These are phyloP conservation scores for Meyerozyma carpophila DNA, from an alignment of 1,139 yeast species.

Conservation along the genomic window DNA sequence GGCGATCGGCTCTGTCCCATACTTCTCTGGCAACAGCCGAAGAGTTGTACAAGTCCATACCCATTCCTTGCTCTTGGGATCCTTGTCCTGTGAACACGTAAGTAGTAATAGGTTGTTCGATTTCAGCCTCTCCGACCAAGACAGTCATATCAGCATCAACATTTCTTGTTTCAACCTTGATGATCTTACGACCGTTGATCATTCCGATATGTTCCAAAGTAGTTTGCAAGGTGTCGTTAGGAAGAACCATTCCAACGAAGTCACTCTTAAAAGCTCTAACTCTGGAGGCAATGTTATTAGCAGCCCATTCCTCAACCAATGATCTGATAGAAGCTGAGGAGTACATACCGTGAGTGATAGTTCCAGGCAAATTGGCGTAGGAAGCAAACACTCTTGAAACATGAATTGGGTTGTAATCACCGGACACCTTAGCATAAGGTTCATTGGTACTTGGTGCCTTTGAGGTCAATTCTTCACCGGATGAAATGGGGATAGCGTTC, in stretches of 20 bases:
- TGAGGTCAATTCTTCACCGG: conserved; percentile 66
- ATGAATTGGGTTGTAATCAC: conserved; percentile 97
- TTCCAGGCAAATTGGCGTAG: conserved; percentile 92
- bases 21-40: conserved; percentile 91
- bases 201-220: conserved; percentile 94
- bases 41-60: conserved; percentile 93
- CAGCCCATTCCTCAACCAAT: conserved; percentile 97
- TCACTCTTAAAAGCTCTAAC: conserved; percentile 90
- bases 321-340: conserved; percentile 94
- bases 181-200: conserved; percentile 98
- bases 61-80: conserved; percentile 99
- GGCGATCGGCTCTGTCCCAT: conserved; percentile 97
- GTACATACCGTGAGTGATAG: conserved; percentile 98
- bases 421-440: conserved; percentile 95
- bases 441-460: conserved; percentile 87
- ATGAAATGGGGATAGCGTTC: conserved; percentile 81
- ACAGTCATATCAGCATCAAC: conserved; percentile 74
- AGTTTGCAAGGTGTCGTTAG: conserved; percentile 86
- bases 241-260: conserved; percentile 96
- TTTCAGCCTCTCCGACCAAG: conserved; percentile 92
- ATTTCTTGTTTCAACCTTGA: conserved; percentile 85
- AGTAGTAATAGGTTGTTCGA: conserved; percentile 95
- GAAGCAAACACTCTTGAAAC: conserved; percentile 92
- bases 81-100: conserved; percentile 99
- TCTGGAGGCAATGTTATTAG: conserved; percentile 91